Percentiles rank a stretch among this genome's conserved stretches.
These are phyloP conservation scores for Infundibulicybe gibba DNA, from an alignment of 768 basidiomycete species.

Conservation along the genomic window DNA sequence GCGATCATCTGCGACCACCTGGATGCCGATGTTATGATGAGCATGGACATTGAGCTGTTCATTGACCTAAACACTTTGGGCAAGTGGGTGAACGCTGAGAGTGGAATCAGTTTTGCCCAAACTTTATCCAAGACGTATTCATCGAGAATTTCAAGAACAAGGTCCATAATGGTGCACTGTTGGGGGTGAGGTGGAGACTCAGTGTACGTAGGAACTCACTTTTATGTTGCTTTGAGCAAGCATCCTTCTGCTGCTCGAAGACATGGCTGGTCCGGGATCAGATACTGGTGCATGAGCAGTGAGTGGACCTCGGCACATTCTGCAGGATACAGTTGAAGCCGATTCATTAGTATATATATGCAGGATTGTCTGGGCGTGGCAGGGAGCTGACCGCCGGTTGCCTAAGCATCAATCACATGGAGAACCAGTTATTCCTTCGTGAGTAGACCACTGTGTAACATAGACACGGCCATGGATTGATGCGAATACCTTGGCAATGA, in stretches of 20 bases:
- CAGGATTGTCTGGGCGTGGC: no score
- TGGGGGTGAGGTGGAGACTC: background rate
- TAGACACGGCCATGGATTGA: no score
- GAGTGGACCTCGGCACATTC: slow-evolving; percentile 77
- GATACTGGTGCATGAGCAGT: slow-evolving; percentile 74
- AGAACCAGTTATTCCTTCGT: no score
- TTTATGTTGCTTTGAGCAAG: slow-evolving; percentile 1
- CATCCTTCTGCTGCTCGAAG: slow-evolving; percentile 81
- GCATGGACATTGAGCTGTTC: slow-evolving; percentile 35
- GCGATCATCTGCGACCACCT: slow-evolving; percentile 54
- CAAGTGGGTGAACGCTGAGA: slow-evolving; percentile 35
- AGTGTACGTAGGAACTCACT: background rate
- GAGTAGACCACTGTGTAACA: no score
- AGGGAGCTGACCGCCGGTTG: no score
- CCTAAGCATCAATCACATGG: no score
- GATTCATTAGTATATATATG: slow-evolving; percentile 99
- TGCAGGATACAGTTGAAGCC: slow-evolving; percentile 93
- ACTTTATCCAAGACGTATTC: slow-evolving; percentile 69
- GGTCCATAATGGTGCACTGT: slow-evolving; percentile 59
- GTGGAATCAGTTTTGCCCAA: slow-evolving; percentile 76
- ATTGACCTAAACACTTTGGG: slow-evolving; percentile 21
- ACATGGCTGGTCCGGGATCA: slow-evolving; percentile 99
- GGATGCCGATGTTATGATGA: slow-evolving; percentile 27
- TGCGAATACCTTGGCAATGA: no score
- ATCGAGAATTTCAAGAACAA: slow-evolving; percentile 70